Evolutionary conservation across 257 asterid species (phyloP).

Genomic region (Ophiorrhiza pumila): DNA sequence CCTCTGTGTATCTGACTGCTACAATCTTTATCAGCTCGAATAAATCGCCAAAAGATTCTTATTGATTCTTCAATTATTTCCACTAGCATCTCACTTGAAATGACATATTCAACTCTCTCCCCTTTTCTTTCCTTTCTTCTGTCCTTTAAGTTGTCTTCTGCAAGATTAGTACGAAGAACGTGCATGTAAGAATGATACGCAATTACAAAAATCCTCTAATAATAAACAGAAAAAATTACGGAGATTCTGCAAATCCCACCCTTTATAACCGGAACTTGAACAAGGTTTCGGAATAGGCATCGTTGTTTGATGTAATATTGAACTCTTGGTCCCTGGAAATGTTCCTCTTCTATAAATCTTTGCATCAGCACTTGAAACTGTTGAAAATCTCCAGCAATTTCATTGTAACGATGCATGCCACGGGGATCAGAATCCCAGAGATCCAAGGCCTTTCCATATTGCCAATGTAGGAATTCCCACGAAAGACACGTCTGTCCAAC

Average conservation of each 20-base stretch:
- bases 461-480: slow-evolving; percentile 93
- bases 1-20: slow-evolving; percentile 31
- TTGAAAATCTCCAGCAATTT: slow-evolving; percentile 85
- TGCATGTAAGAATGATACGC: background rate
- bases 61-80: slow-evolving; percentile 91
- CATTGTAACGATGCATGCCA: slow-evolving; percentile 57
- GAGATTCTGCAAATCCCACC: slow-evolving; percentile 54
- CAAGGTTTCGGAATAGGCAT: slow-evolving; percentile 66
- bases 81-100: slow-evolving; percentile 70
- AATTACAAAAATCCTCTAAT: background rate
- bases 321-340: slow-evolving; percentile 74
- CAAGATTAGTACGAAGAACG: slow-evolving; percentile 4
- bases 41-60: slow-evolving; percentile 80
- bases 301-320: slow-evolving; percentile 59
- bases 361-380: slow-evolving; percentile 88
- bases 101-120: slow-evolving; percentile 40
- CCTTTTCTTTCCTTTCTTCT: slow-evolving; percentile 40
- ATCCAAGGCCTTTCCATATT: slow-evolving; percentile 65
- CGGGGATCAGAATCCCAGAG: slow-evolving; percentile 71
- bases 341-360: slow-evolving; percentile 79
- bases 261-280: slow-evolving; percentile 82
- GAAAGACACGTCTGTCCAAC: slow-evolving; percentile 94
- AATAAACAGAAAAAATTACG: background rate
- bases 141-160: slow-evolving; percentile 66
- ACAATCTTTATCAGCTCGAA: slow-evolving; percentile 75